These are phyloP conservation scores for Sextonia rubra DNA, from an alignment of 164 flowering plant genomes.

Conservation along the genomic window DNA sequence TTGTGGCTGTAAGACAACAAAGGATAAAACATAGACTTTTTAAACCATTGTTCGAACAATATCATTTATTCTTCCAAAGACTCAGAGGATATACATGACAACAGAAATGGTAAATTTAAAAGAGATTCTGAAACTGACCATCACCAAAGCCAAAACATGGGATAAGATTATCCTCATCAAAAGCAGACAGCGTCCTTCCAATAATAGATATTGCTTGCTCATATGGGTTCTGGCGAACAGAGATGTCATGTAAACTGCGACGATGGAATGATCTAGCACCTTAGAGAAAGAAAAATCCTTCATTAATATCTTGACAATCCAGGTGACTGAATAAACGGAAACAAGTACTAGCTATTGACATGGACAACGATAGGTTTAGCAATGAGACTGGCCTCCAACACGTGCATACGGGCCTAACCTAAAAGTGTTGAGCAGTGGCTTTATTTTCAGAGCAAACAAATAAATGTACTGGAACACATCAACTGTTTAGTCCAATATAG, in stretches of 20 bases:
- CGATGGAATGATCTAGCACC: slow-evolving; percentile 42
- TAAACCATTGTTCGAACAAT: neutral
- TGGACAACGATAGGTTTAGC: neutral
- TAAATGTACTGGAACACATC: too few species aligned
- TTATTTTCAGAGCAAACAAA: too few species aligned
- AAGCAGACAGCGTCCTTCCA: slow-evolving; percentile 58
- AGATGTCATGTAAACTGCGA: slow-evolving; percentile 54
- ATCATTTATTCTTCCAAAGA: neutral
- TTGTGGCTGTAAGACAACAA: slow-evolving; percentile 39
- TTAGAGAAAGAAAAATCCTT: neutral
- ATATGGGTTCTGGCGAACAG: slow-evolving; percentile 49
- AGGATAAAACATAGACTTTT: neutral
- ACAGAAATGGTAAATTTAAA: neutral
- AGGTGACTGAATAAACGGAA: neutral
- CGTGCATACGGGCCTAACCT: neutral
- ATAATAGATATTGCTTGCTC: slow-evolving; percentile 63
- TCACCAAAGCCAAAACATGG: slow-evolving; percentile 79
- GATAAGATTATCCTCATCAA: slow-evolving; percentile 67
- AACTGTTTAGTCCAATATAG: neutral
- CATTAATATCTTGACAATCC: neutral
- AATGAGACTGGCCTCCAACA: neutral
- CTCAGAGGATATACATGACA: neutral
- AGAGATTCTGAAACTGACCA: slow-evolving; percentile 27
- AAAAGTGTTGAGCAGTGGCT: too few species aligned
- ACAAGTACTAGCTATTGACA: neutral